Conservation (phyloP, 805 yeast genomes). For the Myxozyma udenii region DNA sequence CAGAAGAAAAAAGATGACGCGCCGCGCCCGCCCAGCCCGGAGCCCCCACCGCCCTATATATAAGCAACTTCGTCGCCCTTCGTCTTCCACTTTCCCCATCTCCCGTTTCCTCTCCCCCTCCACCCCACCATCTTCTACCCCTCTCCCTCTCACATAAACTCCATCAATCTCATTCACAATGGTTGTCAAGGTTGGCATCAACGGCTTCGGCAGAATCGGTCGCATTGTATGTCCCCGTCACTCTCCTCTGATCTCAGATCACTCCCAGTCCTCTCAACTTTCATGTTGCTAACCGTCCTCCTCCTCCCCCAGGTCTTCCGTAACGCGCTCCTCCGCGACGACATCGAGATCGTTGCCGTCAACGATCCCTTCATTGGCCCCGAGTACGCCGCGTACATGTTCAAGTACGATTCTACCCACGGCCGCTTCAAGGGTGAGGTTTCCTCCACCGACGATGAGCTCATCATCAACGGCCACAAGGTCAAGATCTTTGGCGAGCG, state of each 20-base stretch:
- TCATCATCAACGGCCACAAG: slow-evolving; percentile 66
- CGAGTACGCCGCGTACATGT: slow-evolving; percentile 91
- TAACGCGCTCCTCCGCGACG: slow-evolving; percentile 69
- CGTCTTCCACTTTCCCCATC: not conserved
- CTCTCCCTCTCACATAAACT: not conserved
- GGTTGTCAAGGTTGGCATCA: slow-evolving; percentile 71
- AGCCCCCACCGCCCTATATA: slow-evolving; percentile 7
- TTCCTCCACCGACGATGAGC: slow-evolving; percentile 44
- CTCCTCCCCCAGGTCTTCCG: slow-evolving; percentile 47
- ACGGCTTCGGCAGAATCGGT: slow-evolving; percentile 94
- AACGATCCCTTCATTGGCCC: slow-evolving; percentile 89
- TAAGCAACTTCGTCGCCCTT: slow-evolving; percentile 7
- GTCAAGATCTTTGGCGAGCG: slow-evolving; percentile 72
- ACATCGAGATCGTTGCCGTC: slow-evolving; percentile 80
- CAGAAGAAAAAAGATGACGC: slow-evolving; percentile 1
- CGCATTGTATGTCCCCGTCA: slow-evolving; percentile 56
- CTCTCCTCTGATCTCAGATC: not conserved
- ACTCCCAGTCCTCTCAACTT: not conserved
- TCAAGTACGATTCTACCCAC: slow-evolving; percentile 93
- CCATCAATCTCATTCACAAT: slow-evolving; percentile 5
- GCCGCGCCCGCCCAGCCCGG: slow-evolving; percentile 4
- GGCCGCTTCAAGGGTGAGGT: slow-evolving; percentile 82
- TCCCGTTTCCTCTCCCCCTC: not conserved
- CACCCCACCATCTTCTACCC: not conserved
- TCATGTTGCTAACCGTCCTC: not conserved